Conservation (phyloP, 208 protist species). For the Borovskyia barvae region DNA sequence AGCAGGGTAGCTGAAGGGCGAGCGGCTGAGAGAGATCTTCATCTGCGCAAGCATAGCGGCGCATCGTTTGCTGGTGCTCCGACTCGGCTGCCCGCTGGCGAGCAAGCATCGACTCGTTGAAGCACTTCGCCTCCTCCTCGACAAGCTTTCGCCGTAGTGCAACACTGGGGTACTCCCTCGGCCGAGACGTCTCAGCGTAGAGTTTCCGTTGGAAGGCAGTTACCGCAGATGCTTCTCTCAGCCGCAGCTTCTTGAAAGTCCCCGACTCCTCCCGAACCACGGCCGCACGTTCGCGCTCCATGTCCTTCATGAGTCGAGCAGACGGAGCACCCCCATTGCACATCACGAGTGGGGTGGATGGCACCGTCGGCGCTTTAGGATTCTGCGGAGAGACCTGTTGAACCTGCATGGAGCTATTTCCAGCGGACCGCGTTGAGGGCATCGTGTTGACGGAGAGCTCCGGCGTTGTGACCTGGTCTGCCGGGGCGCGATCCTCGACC, state of each 20-base stretch:
- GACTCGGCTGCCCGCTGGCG: slow-evolving; percentile 9
- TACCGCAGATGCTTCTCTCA: slow-evolving; percentile 21
- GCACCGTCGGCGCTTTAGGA: not conserved
- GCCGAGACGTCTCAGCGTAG: slow-evolving; percentile 3
- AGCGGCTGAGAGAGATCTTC: not conserved
- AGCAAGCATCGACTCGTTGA: slow-evolving; percentile 6
- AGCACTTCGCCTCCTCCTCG: slow-evolving; percentile 6
- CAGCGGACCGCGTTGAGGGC: no score
- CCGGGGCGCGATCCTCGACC: no score
- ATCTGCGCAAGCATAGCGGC: no score
- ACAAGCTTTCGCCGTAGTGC: slow-evolving; percentile 2
- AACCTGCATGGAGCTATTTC: not conserved
- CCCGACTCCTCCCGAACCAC: slow-evolving; percentile 11
- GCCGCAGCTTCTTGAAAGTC: slow-evolving; percentile 11
- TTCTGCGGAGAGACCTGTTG: not conserved
- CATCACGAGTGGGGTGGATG: not conserved
- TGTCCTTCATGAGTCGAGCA: no score
- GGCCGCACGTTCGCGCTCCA: no score
- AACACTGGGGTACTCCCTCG: slow-evolving; percentile 3
- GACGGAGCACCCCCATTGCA: no score
- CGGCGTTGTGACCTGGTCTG: no score
- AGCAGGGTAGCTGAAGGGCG: no score
- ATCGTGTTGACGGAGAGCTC: no score
- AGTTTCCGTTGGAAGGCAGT: slow-evolving; percentile 5
- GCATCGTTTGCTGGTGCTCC: slow-evolving; percentile 8